These are phyloP conservation scores for Raddia guianensis DNA, from an alignment of 176 grass and related monocot species.

Conservation along the genomic window DNA sequence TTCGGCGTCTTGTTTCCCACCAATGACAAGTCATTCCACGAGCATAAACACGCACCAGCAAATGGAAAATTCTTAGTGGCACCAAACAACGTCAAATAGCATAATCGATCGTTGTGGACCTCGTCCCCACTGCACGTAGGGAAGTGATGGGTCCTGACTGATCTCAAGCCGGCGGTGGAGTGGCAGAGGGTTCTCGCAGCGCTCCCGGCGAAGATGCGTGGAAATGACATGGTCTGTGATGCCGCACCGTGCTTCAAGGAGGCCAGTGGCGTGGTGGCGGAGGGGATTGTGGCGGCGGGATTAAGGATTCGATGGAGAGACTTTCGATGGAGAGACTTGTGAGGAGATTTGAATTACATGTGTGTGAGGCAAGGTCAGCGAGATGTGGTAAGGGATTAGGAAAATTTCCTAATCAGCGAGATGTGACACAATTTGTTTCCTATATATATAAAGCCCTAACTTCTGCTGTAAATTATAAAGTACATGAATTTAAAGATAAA, in stretches of 20 bases:
- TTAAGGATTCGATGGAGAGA: too few species aligned
- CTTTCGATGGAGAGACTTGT: too few species aligned
- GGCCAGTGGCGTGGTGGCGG: conserved; percentile 18
- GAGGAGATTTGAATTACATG: too few species aligned
- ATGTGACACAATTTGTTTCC: too few species aligned
- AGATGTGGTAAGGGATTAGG: too few species aligned
- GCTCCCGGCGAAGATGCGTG: conserved; percentile 17
- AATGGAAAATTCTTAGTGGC: neutral
- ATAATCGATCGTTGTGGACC: conserved; percentile 18
- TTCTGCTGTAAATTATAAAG: neutral
- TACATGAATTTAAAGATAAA: neutral
- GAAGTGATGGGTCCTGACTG: conserved; percentile 42
- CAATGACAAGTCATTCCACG: conserved; percentile 57
- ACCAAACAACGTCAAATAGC: neutral
- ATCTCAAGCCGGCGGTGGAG: conserved; percentile 8
- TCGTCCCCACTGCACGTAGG: conserved; percentile 33
- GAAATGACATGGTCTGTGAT: conserved; percentile 19
- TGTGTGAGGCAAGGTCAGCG: too few species aligned
- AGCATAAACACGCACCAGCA: neutral
- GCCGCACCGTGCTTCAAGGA: conserved; percentile 28
- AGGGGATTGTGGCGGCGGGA: conserved; percentile 32
- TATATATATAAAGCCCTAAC: neutral
- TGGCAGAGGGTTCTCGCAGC: conserved; percentile 12
- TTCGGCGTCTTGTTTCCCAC: conserved; percentile 78
- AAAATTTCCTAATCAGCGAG: too few species aligned